Evolutionary conservation across 768 basidiomycete species (phyloP), one percentile per base, ranked within the genome.

Genomic region (Rhodotorula paludigena): DNA sequence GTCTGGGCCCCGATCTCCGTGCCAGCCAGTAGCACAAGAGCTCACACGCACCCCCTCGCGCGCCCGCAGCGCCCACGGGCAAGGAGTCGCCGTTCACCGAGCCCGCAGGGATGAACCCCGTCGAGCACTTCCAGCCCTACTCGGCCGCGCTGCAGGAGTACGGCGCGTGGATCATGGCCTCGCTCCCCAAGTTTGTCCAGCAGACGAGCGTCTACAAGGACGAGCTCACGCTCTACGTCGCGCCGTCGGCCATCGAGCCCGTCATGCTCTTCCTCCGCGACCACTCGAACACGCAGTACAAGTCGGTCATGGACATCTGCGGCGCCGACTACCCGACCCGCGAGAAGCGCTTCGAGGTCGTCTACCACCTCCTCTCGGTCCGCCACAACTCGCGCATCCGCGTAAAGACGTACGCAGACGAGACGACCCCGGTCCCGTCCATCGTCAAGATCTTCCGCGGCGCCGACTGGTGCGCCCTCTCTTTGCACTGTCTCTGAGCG

Each of bases 151-250:
- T 98, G 44, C 94, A 98, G 79, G 84, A 85, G 45, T 98, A 92
- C 75, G 94, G 91, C 76, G 89, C 92, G 63, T 97, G 96, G 81
- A 83, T 97, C 75, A 87, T 84, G 57, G 89, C 93, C 76, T 91
- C 89, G 77, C 85, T 98, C 32, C 94, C 94, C 60, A 98, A 96
- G 82, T 96, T 86, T 82, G 85, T 99, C 77, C 94, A 98, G 80
- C 96, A 98, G 79, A 97, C 94, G 83, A 91, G 91, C 18, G 89
- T 98, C 53, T 85, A 91, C 79, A 91, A 91, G 82, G 96, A 97
- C 79, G 96, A 98, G 79, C 82, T 98, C 67, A 87, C 89, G 33
- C 83, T 98, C 60, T 93, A 97, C 81, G 82, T 87, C 78, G 82
- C 87, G 0, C 94, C 94, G 25, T 83, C 85, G 42, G 90, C 84